phyloP scores from a whole-genome alignment of 305 asterid species.

The Fraxinus greggii region DNA sequence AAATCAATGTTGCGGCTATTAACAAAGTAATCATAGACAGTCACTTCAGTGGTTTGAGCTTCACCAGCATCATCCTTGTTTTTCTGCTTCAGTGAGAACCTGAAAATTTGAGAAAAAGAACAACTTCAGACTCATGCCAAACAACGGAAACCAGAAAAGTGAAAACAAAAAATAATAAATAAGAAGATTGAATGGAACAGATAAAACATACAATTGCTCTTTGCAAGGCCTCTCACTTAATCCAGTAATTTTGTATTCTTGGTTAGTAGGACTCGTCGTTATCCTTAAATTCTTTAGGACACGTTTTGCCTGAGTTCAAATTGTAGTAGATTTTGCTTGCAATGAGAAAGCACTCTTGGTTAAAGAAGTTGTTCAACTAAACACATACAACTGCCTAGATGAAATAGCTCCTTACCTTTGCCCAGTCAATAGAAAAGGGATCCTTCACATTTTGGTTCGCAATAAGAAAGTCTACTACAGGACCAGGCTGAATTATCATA shows the following conservation, averaged over 20 bases:
- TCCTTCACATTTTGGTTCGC: constrained; percentile 48
- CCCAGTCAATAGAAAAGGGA: constrained; percentile 59
- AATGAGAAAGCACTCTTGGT: constrained; percentile 1
- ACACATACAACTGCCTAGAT: not conserved
- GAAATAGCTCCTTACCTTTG: constrained; percentile 34
- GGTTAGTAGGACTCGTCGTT: constrained; percentile 48
- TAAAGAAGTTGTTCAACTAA: not conserved
- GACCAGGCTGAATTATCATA: constrained; percentile 51
- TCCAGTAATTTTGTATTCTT: constrained; percentile 66
- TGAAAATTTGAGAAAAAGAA: constrained; percentile 22
- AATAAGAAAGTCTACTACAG: constrained; percentile 53
- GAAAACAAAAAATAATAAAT: not conserved
- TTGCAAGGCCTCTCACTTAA: constrained; percentile 53
- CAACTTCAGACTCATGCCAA: constrained; percentile 11
- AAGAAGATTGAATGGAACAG: not conserved
- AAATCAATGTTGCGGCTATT: constrained; percentile 46
- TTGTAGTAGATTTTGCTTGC: constrained; percentile 39
- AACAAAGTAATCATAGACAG: constrained; percentile 71
- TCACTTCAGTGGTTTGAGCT: constrained; percentile 39
- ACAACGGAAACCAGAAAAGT: not conserved
- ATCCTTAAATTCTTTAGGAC: constrained; percentile 63
- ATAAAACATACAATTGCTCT: constrained; percentile 36
- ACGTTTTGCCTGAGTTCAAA: constrained; percentile 50
- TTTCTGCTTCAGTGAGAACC: constrained; percentile 51
- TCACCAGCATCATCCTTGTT: constrained; percentile 35